Evolutionary conservation across 345 rosid species (phyloP), one percentile per base, ranked within the genome.

Genomic region (Pelargonium nanum): DNA sequence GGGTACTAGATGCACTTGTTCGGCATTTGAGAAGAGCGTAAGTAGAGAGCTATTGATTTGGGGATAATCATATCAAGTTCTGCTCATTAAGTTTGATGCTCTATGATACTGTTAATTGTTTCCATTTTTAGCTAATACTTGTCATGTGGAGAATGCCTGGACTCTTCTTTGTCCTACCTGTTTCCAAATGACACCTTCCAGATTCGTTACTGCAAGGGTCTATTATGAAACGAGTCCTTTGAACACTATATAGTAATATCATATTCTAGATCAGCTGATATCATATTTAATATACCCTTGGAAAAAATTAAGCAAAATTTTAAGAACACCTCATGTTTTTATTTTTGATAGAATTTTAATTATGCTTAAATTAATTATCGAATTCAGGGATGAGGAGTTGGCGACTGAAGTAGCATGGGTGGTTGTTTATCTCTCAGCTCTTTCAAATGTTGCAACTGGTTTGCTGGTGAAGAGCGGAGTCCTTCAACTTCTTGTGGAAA

Each of bases 341-440:
- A 20, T 34, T 26, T 48, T 30, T 40, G 66, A 25, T 17, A 21
- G 1, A 45, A 60, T 44, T 22, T 40, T 40, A 55, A 21, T 44
- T 52, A 28, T 34, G 30, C 20, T 57, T 55, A 26, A 48, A 57
- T 66, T 65, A 61, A 59, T 19, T 70, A 9, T 67, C 25, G 20
- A 67, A n/a, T 75, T 67, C 77, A 93, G 99, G 77, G 90, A 89
- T 72, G 97, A 85, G 70, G 97, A 85, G 64, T 70, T 88, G 75
- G 84, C 97, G 53, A 89, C 90, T 24, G 96, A 93, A 76, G 91
- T 93, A 69, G 95, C 95, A 65, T 87, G 99, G 97, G 83, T 87
- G 17, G 86, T 87, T 72, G 99, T 86, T 56, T 93, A 87, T 82
- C 97, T 93, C 53, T 93, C 99, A 23, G 97, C 99, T 44, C 97